Evolutionary conservation across 2,329 filamentous ascomycete species (phyloP), one percentile per base, ranked within the genome.

Genomic region (Sclerotinia borealis): DNA sequence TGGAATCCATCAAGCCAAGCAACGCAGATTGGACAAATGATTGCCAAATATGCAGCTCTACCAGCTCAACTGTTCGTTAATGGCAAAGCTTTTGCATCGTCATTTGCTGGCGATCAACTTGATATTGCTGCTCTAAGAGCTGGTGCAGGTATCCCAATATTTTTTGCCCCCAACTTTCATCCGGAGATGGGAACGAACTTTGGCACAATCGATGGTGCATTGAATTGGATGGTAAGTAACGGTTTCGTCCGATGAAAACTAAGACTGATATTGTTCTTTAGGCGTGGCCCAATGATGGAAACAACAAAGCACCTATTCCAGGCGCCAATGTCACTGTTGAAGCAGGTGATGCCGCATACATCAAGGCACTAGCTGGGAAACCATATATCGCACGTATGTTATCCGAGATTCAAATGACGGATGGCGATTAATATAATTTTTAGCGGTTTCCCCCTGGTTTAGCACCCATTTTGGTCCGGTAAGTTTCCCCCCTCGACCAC

Each of bases 41-140:
- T 75, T 56, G 69, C 72, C 22, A 65, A 68, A 34, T 73, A 72
- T 58, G 71, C 70, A 27, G 61, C 64, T 19, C 70, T 72, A 31
- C 52, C 70, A n/a, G 75, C 76, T 1, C 74, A 78, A 29, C 72
- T 76, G 47, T 74, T 72, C 48, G 71, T 75, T 65, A 56, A 69
- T 49, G 63, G 54, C 3, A 72, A 77, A 25, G 69, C 70, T 41
- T 74, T 76, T 65, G 77, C 80, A 1, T 72, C 82, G 19, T 81
- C 81, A 6, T 80, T 78, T n/a, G 81, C 80, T 2, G 83, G 83
- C 61, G 80, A 82, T 70, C 80, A 80, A 0, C 66, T 76, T 1
- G 69, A 67, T 49, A 75, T 77, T 49, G 70, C 74, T n/a, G 66
- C 68, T 0, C 78, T 83, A 68, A 76, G 77, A 63, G 43, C 66